Evolutionary conservation across 2,329 filamentous ascomycete genomes (phyloP).

Genomic region (Orbilia blumenaviensis): DNA sequence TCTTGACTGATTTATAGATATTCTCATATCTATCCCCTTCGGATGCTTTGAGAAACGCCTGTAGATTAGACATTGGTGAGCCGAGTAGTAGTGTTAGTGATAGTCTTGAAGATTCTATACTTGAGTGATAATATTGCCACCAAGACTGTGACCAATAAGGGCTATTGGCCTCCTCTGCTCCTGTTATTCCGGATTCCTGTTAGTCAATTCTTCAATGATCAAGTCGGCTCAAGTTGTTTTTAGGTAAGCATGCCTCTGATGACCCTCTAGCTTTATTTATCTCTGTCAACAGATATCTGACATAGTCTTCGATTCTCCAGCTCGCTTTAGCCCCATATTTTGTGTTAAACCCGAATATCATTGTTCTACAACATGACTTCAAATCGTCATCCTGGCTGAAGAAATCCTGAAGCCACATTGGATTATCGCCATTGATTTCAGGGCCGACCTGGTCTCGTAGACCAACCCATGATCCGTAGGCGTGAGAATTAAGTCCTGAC

Average conservation of each 20-base stretch:
- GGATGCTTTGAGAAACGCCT: not conserved
- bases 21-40: too few species aligned
- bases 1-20: not conserved
- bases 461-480: too few species aligned
- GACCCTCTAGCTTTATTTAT: not conserved
- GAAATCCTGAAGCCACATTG: too few species aligned
- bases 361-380: too few species aligned
- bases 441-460: too few species aligned
- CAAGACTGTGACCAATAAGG: not conserved
- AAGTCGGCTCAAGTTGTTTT: not conserved
- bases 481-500: too few species aligned
- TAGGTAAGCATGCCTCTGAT: not conserved
- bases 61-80: too few species aligned
- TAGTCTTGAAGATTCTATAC: not conserved
- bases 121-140: not conserved
- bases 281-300: not conserved
- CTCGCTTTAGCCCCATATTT: not conserved
- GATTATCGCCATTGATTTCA: too few species aligned
- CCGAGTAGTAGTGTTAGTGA: too few species aligned
- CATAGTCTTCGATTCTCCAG: not conserved
- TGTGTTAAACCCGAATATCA: too few species aligned
- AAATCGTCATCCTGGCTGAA: too few species aligned
- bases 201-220: not conserved
- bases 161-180: not conserved
- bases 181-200: not conserved